These are phyloP conservation scores for Apophysomyces variabilis DNA, from an alignment of 371 early-diverging fungal genomes.

Conservation along the genomic window DNA sequence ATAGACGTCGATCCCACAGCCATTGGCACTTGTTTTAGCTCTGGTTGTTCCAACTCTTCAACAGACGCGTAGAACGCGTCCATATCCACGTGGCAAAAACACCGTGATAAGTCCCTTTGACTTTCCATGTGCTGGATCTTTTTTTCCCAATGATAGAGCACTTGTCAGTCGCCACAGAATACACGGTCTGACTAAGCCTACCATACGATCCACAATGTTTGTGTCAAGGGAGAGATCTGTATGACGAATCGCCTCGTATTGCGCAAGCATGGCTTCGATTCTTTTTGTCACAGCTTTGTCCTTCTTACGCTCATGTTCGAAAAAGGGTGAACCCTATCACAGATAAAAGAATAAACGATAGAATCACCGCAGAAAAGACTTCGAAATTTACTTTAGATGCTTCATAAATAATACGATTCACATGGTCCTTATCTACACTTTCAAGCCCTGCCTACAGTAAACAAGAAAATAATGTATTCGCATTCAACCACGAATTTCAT, in stretches of 20 bases:
- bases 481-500: neutral
- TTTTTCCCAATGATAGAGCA: neutral
- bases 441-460: constrained; percentile 52
- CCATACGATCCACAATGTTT: constrained; percentile 45
- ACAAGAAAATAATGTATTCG: neutral
- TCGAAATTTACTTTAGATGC: constrained; percentile 53
- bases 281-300: constrained; percentile 51
- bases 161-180: neutral
- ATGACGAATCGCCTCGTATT: constrained; percentile 45
- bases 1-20: constrained; percentile 71
- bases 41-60: constrained; percentile 70
- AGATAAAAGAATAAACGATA: neutral
- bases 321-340: constrained; percentile 63
- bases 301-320: constrained; percentile 55
- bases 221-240: constrained; percentile 45
- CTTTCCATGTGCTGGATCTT: constrained; percentile 47
- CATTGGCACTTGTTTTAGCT: constrained; percentile 63
- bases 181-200: constrained; percentile 7
- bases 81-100: constrained; percentile 74
- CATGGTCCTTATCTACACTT: constrained; percentile 45
- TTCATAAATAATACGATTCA: constrained; percentile 62
- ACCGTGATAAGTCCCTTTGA: constrained; percentile 48
- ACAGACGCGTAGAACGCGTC: constrained; percentile 77
- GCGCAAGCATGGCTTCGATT: constrained; percentile 46
- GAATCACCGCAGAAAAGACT: neutral